Conservation (phyloP, 768 basidiomycete genomes). For the Mycena sanguinolenta region DNA sequence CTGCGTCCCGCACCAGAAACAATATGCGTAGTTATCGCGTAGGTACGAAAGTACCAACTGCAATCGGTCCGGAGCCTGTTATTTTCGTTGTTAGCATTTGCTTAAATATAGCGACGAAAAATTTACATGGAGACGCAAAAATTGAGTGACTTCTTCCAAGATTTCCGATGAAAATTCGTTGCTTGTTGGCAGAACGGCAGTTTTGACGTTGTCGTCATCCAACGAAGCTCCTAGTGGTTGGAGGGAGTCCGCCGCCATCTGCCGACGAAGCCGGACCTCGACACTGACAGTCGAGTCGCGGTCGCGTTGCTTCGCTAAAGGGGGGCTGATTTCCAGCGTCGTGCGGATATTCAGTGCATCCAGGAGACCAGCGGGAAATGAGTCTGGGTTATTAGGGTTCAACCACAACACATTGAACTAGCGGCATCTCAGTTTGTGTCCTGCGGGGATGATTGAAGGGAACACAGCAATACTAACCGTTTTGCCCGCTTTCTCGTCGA, state of each 20-base stretch:
- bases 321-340: slow-evolving; percentile 38
- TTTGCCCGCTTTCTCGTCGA: slow-evolving; percentile 82
- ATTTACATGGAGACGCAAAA: slow-evolving; percentile 73
- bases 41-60: slow-evolving; percentile 79
- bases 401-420: slow-evolving; percentile 90
- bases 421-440: neutral
- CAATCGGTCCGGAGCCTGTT: slow-evolving; percentile 79
- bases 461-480: slow-evolving; percentile 57
- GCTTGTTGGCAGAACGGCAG: slow-evolving; percentile 45
- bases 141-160: slow-evolving; percentile 76
- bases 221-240: slow-evolving; percentile 63
- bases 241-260: slow-evolving; percentile 84
- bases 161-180: slow-evolving; percentile 63
- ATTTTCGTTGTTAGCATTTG: slow-evolving; percentile 27
- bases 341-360: slow-evolving; percentile 66
- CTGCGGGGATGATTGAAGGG: slow-evolving; percentile 2
- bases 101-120: slow-evolving; percentile 22
- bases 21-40: slow-evolving; percentile 79
- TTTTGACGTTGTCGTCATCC: slow-evolving; percentile 44
- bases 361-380: slow-evolving; percentile 76
- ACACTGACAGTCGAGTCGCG: slow-evolving; percentile 43
- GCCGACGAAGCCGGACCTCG: slow-evolving; percentile 70
- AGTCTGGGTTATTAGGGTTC: slow-evolving; percentile 71
- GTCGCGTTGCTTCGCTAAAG: slow-evolving; percentile 39
- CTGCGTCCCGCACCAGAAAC: slow-evolving; percentile 90